Base-by-base conservation (phyloP, 805 yeast species). In the Kuraishia piskuri region DNA sequence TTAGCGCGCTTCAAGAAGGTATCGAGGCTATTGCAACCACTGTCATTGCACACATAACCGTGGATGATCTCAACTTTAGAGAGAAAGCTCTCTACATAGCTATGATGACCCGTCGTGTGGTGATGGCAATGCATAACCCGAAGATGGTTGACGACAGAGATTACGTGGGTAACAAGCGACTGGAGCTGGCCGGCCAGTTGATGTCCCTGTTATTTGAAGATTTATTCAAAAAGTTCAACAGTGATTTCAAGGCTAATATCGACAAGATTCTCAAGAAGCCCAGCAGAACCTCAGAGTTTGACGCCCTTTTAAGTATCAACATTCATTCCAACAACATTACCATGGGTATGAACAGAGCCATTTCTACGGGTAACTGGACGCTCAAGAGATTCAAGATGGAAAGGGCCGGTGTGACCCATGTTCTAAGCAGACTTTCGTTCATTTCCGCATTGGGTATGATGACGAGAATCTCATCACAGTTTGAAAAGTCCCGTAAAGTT, bases 391-490 rank as follows among this genome's bases (percentile, higher is more conserved):
- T 94, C 77, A 92, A 91, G 84, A 94, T 94, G 99, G 99, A 94
- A 72, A 82, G 99, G 57, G 99, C 99, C 0, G 99, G 99, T 72
- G 99, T 94, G 52, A 94, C 99, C 2, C 99, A 94, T 68, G 97
- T 94, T 45, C 75, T 94, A 53, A 86, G 96, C 55, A 80, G 99
- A 64, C 73, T 94, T 55, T 88, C 96, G 21, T 94, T 90, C 68
- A 92, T 94, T 49, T 85, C 96, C 8, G 99, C 99, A 0, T 73
- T 94, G 56, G 99, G 99, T 63, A 94, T 94, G 99, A 94, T 94
- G 99, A 94, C 99, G 12, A 86, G 99, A 74, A 94, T 94, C 52
- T 89, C 97, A 6, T 92, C 98, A n/a, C 99, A 94, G 70, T 94
- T 94, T 64, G 99, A 94, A 68, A 94, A 94, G 68, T 90, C 98